phyloP scores from a whole-genome alignment of 1,284 basidiomycete genomes.

The Papiliotrema flavescens region DNA sequence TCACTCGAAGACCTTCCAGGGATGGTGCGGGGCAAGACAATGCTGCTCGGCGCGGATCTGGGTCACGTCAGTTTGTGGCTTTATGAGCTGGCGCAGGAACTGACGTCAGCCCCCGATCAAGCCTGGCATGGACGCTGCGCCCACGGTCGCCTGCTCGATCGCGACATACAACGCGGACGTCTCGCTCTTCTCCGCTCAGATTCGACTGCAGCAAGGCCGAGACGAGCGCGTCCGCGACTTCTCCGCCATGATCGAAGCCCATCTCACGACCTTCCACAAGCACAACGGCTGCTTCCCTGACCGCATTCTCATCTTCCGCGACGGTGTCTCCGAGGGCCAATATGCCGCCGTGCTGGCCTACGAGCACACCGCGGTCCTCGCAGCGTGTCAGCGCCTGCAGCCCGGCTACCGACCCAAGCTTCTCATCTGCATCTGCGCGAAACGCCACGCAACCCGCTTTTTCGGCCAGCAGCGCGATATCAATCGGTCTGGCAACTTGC shows the following conservation, averaged over 20 bases:
- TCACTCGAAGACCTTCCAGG: conserved; percentile 31
- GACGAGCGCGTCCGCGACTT: conserved; percentile 34
- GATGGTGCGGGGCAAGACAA: conserved; percentile 39
- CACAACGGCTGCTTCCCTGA: conserved; percentile 41
- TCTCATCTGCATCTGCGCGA: conserved; percentile 47
- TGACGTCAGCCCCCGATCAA: conserved; percentile 31
- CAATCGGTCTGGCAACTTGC: conserved; percentile 50
- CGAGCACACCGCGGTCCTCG: conserved; percentile 43
- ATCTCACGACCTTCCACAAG: conserved; percentile 31
- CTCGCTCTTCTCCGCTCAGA: conserved; percentile 40
- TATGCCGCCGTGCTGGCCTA: conserved; percentile 52
- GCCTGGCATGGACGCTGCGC: conserved; percentile 32
- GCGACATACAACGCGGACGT: conserved; percentile 47
- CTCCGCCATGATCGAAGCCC: conserved; percentile 28
- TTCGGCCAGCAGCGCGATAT: conserved; percentile 38
- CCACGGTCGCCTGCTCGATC: conserved; percentile 51
- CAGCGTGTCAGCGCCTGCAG: conserved; percentile 10
- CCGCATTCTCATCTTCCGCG: conserved; percentile 51
- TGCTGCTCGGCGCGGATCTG: conserved; percentile 51
- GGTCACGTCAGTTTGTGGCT: conserved; percentile 21
- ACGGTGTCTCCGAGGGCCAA: conserved; percentile 54
- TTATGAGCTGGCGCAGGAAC: background rate
- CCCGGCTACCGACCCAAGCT: conserved; percentile 44
- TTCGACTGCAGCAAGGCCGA: conserved; percentile 51
- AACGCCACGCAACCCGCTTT: conserved; percentile 51